Conservation (phyloP, 2,329 filamentous ascomycete genomes). For the Incumbomyces lentus region DNA sequence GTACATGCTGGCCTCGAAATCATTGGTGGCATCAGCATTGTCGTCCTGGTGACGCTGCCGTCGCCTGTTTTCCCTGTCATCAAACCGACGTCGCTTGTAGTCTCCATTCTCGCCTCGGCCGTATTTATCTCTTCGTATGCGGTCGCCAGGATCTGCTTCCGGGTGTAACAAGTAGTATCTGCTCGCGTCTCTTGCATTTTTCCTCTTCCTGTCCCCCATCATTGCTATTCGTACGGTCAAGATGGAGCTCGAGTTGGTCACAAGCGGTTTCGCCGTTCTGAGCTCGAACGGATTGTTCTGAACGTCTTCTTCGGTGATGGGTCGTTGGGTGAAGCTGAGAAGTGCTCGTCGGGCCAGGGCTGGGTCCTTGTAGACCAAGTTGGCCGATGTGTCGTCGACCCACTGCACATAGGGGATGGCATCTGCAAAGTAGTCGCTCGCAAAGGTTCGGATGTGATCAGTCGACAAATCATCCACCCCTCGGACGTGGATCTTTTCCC, state of each 20-base stretch:
- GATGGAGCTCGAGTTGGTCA: constrained; percentile 56
- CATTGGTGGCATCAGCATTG: constrained; percentile 16
- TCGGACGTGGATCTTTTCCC: constrained; percentile 66
- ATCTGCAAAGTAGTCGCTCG: constrained; percentile 54
- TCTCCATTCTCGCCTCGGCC: constrained; percentile 30
- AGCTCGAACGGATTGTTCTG: constrained; percentile 52
- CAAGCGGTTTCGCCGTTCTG: constrained; percentile 58
- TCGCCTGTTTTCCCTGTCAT: constrained; percentile 45
- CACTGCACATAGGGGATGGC: constrained; percentile 61
- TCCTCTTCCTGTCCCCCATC: constrained; percentile 66
- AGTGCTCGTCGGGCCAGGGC: constrained; percentile 47
- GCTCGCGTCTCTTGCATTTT: constrained; percentile 67
- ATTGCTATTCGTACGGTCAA: constrained; percentile 67
- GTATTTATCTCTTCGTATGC: constrained; percentile 44
- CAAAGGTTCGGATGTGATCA: constrained; percentile 66
- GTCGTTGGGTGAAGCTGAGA: constrained; percentile 33
- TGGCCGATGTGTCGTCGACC: constrained; percentile 89
- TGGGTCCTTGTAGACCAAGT: constrained; percentile 61
- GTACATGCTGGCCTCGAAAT: constrained; percentile 71
- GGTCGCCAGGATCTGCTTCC: constrained; percentile 72
- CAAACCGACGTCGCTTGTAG: constrained; percentile 46
- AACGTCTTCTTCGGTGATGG: constrained; percentile 26
- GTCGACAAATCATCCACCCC: constrained; percentile 76
- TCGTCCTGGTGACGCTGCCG: constrained; percentile 41
- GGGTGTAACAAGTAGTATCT: constrained; percentile 89